phyloP scores from a whole-genome alignment of 2,329 filamentous ascomycete genomes.

The Ophiostoma ulmi region DNA sequence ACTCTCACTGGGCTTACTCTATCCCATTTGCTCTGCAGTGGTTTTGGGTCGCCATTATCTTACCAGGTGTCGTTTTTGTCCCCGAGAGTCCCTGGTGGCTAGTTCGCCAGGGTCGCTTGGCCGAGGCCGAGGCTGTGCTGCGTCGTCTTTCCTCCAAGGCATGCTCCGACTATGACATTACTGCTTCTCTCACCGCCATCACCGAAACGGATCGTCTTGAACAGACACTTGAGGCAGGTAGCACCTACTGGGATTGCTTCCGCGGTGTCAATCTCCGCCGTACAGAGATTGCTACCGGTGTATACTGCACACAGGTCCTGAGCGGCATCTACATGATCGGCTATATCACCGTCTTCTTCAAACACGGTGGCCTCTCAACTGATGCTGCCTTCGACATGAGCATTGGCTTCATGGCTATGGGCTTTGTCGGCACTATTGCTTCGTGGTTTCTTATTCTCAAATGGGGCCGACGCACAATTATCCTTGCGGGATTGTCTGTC shows the following conservation, averaged over 20 bases:
- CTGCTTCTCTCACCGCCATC: slow-evolving; percentile 50
- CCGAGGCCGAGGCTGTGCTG: slow-evolving; percentile 40
- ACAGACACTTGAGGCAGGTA: slow-evolving; percentile 46
- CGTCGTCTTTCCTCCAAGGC: slow-evolving; percentile 40
- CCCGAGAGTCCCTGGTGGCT: slow-evolving; percentile 50
- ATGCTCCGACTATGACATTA: slow-evolving; percentile 37
- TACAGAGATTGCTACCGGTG: slow-evolving; percentile 54
- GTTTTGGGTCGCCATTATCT: slow-evolving; percentile 45
- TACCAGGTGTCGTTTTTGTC: slow-evolving; percentile 44
- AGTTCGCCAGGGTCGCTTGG: slow-evolving; percentile 39
- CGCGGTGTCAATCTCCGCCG: slow-evolving; percentile 46
- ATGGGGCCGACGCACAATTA: slow-evolving; percentile 50
- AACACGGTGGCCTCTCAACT: slow-evolving; percentile 49
- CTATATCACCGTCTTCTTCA: slow-evolving; percentile 59
- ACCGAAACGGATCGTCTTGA: slow-evolving; percentile 55
- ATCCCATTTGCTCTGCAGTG: slow-evolving; percentile 48
- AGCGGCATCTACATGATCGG: slow-evolving; percentile 60
- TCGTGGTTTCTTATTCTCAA: slow-evolving; percentile 48
- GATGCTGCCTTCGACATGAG: slow-evolving; percentile 51
- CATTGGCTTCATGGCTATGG: slow-evolving; percentile 48
- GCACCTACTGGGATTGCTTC: slow-evolving; percentile 49
- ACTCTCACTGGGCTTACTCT: slow-evolving; percentile 46
- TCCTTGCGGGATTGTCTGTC: slow-evolving; percentile 43
- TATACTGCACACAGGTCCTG: slow-evolving; percentile 61
- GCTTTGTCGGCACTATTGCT: slow-evolving; percentile 49